Evolutionary conservation across 2,329 filamentous ascomycete genomes (phyloP).

Genomic region (Plenodomus tracheiphilus): DNA sequence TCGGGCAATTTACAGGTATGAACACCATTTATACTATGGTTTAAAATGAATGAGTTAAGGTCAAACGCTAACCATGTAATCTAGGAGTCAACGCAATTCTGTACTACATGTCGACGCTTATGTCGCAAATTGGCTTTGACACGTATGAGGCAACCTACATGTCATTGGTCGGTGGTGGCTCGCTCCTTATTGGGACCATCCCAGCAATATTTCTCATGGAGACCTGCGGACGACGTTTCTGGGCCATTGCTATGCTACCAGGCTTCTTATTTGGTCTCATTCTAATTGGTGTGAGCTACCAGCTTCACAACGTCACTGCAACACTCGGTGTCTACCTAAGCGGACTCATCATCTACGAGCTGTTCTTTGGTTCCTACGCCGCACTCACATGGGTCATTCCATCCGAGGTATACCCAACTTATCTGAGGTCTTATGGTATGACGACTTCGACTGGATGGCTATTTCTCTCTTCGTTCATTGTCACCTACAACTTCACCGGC

Average conservation of each 20-base stretch:
- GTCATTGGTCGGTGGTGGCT: constrained; percentile 69
- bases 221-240: constrained; percentile 71
- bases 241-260: constrained; percentile 72
- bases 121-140: constrained; percentile 69
- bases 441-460: constrained; percentile 68
- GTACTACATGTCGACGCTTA: constrained; percentile 72
- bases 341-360: constrained; percentile 58
- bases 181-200: constrained; percentile 68
- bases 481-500: constrained; percentile 73
- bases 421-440: constrained; percentile 74
- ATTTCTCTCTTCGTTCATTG: constrained; percentile 72
- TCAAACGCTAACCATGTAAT: too few species aligned
- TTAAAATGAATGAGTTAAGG: too few species aligned
- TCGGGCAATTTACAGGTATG: constrained; percentile 71
- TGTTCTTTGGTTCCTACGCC: constrained; percentile 45
- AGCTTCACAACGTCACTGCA: constrained; percentile 54
- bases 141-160: constrained; percentile 68
- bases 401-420: constrained; percentile 72
- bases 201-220: constrained; percentile 74
- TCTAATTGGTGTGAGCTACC: constrained; percentile 67
- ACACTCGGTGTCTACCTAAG: constrained; percentile 64
- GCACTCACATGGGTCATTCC: constrained; percentile 51
- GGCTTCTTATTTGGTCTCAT: constrained; percentile 72
- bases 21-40: constrained; percentile 70
- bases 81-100: constrained; percentile 70